Evolutionary conservation across 208 protist genomes (phyloP).

Genomic region (Trypanosoma platydactyli): DNA sequence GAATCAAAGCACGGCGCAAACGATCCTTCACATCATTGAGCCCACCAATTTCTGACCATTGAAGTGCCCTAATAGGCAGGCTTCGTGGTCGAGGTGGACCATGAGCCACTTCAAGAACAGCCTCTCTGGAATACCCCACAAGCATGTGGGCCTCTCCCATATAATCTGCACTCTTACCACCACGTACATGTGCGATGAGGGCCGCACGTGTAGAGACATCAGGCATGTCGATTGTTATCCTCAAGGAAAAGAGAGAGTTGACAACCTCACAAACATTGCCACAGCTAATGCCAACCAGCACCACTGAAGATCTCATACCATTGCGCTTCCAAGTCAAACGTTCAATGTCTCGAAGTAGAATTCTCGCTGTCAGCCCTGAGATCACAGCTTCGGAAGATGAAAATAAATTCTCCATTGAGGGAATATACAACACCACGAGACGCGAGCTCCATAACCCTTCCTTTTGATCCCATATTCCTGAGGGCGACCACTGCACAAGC

Average conservation of each 20-base stretch:
- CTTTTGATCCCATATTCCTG: constrained; percentile 11
- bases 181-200: constrained; percentile 57
- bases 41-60: constrained; percentile 99
- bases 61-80: constrained; percentile 61
- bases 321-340: constrained; percentile 29
- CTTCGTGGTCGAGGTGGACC: constrained; percentile 11
- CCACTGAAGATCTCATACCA: constrained; percentile 33
- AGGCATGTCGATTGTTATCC: constrained; percentile 45
- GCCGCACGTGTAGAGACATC: constrained; percentile 40
- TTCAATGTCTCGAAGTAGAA: constrained; percentile 31
- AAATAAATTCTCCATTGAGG: constrained; percentile 44
- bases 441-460: constrained; percentile 15
- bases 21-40: constrained; percentile 97
- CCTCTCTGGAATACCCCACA: constrained; percentile 52
- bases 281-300: constrained; percentile 52
- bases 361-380: constrained; percentile 36
- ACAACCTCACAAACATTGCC: constrained; percentile 35
- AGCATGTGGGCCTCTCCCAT: constrained; percentile 46
- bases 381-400: constrained; percentile 32
- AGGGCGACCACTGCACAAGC: constrained; percentile 45
- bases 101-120: constrained; percentile 51
- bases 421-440: constrained; percentile 43
- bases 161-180: constrained; percentile 15
- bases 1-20: constrained; percentile 98
- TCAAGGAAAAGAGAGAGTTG: constrained; percentile 41